These are phyloP conservation scores for Lachancea waltii DNA, from an alignment of 805 yeast genomes.

Conservation along the genomic window DNA sequence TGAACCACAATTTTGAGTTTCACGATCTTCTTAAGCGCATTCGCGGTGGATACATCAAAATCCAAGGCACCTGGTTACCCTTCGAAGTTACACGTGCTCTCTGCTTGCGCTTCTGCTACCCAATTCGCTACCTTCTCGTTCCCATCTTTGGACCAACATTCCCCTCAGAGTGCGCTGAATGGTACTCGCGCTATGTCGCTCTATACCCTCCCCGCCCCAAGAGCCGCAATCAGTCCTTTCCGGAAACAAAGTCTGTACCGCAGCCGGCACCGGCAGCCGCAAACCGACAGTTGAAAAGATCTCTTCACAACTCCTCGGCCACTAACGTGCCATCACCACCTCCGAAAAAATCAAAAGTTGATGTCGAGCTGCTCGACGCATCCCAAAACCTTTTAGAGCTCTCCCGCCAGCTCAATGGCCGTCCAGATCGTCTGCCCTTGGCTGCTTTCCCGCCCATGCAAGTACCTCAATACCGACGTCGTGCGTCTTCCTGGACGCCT, in stretches of 20 bases:
- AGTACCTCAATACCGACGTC: slow-evolving; percentile 2
- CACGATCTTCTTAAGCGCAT: slow-evolving; percentile 47
- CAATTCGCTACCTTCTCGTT: slow-evolving; percentile 64
- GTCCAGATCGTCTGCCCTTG: not conserved
- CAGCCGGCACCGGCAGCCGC: no score
- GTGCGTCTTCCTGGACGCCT: slow-evolving; percentile 10
- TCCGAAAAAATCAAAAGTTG: slow-evolving; percentile 3
- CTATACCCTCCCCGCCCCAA: slow-evolving; percentile 5
- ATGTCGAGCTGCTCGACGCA: slow-evolving; percentile 8
- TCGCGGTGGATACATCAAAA: slow-evolving; percentile 84
- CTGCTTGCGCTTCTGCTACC: slow-evolving; percentile 70
- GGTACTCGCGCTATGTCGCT: slow-evolving; percentile 9
- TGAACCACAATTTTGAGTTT: slow-evolving; percentile 15
- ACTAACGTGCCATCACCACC: no score
- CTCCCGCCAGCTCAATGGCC: slow-evolving; percentile 5
- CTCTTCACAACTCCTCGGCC: no score
- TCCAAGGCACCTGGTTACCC: slow-evolving; percentile 94
- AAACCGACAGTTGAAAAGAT: no score
- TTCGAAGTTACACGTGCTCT: slow-evolving; percentile 57
- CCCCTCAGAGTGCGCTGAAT: slow-evolving; percentile 31
- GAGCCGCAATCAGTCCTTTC: not conserved
- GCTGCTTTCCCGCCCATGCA: not conserved
- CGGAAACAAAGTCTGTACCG: not conserved
- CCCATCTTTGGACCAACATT: slow-evolving; percentile 76
- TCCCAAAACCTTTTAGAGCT: slow-evolving; percentile 10